Evolutionary conservation across 2,329 filamentous ascomycete species (phyloP).

Genomic region (Cladophialophora carrionii): DNA sequence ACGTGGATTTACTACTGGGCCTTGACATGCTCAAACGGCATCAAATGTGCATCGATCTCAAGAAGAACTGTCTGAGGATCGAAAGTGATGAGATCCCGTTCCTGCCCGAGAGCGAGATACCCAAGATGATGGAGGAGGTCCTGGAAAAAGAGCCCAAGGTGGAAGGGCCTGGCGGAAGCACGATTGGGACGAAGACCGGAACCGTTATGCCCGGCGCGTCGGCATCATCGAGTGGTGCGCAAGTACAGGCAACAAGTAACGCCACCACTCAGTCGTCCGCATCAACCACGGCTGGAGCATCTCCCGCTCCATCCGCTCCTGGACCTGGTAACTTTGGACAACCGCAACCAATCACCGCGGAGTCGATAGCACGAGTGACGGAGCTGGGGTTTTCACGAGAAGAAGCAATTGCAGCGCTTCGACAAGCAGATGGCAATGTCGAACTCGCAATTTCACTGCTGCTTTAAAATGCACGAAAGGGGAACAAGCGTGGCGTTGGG

Average conservation of each 20-base stretch:
- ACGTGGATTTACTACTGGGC: constrained; percentile 88
- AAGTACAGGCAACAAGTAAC: constrained; percentile 24
- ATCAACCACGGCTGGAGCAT: constrained; percentile 30
- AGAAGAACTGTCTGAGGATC: constrained; percentile 82
- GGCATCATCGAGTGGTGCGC: constrained; percentile 8
- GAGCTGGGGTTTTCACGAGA: constrained; percentile 76
- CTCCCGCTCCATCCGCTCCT: constrained; percentile 31
- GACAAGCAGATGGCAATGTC: constrained; percentile 81
- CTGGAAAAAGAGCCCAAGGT: constrained; percentile 80
- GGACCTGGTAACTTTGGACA: constrained; percentile 31
- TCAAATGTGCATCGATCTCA: constrained; percentile 87
- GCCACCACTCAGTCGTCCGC: constrained; percentile 29
- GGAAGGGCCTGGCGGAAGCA: constrained; percentile 82
- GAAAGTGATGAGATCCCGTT: constrained; percentile 87
- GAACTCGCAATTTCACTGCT: constrained; percentile 85
- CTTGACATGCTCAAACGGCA: constrained; percentile 97
- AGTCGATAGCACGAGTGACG: constrained; percentile 74
- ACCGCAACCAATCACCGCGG: constrained; percentile 55
- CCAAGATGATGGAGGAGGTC: constrained; percentile 72
- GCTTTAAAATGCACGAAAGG: constrained; percentile 15
- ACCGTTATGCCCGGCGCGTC: constrained; percentile 50
- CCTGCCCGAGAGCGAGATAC: constrained; percentile 89
- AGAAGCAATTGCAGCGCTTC: constrained; percentile 77
- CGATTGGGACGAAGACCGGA: constrained; percentile 81
- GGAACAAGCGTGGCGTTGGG: constrained; percentile 8